These are phyloP conservation scores for Diatrype stigma DNA, from an alignment of 2,329 filamentous ascomycete genomes.

Conservation along the genomic window DNA sequence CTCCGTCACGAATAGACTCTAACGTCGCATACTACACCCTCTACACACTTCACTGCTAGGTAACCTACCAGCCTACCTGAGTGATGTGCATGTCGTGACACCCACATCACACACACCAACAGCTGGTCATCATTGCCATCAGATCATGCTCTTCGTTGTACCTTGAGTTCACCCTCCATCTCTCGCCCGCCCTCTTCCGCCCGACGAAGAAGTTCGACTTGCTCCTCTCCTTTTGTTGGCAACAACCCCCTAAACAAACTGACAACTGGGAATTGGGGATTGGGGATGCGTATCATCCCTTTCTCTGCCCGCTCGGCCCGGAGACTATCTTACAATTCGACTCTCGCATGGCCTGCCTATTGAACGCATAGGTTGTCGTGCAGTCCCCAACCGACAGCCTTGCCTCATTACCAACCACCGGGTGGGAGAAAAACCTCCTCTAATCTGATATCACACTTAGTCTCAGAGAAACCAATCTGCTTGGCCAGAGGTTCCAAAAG, in stretches of 20 bases:
- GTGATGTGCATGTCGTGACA: neutral
- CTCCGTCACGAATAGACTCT: neutral
- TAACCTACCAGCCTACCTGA: neutral
- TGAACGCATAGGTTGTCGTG: neutral
- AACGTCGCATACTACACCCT: conserved; percentile 25
- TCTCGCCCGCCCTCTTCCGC: neutral
- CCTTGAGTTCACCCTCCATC: neutral
- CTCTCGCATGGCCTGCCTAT: neutral
- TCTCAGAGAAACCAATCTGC: neutral
- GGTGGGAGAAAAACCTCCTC: neutral
- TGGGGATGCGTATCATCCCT: too few relatives aligned
- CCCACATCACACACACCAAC: neutral
- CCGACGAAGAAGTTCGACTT: conserved; percentile 1
- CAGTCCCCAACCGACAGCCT: neutral
- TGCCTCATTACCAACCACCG: neutral
- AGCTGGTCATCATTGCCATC: neutral
- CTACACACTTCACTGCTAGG: conserved; percentile 2
- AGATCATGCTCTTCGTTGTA: neutral
- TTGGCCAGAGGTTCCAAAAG: neutral
- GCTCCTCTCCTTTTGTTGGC: conserved; percentile 5
- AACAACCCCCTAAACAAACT: neutral
- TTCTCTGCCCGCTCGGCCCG: neutral
- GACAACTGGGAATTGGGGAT: neutral
- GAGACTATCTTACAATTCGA: neutral
- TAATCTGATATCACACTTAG: neutral